phyloP scores from a whole-genome alignment of 495 filamentous ascomycete species.

The Darksidea phi region DNA sequence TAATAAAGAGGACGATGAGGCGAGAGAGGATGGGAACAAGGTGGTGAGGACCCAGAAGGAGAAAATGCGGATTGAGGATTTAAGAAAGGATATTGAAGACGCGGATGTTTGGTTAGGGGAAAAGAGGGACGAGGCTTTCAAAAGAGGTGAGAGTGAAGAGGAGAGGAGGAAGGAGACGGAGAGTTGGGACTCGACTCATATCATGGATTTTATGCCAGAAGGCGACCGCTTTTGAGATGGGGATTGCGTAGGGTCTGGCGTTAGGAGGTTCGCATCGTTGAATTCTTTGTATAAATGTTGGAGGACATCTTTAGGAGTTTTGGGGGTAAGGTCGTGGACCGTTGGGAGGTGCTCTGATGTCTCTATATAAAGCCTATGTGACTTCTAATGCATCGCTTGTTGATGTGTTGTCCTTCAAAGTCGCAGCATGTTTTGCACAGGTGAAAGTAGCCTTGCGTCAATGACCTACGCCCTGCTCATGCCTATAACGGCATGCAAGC shows the following conservation, averaged over 20 bases:
- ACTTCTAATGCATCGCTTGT: too few species aligned
- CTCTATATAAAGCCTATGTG: too few species aligned
- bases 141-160: constrained; percentile 27
- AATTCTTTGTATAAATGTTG: too few species aligned
- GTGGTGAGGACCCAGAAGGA: constrained; percentile 8
- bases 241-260: constrained; percentile 1
- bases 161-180: constrained; percentile 28
- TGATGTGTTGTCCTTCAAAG: too few species aligned
- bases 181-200: constrained; percentile 26
- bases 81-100: constrained; percentile 23
- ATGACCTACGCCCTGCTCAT: too few species aligned
- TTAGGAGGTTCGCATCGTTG: neutral
- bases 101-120: constrained; percentile 25
- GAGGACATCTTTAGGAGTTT: too few species aligned
- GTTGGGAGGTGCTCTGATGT: too few species aligned
- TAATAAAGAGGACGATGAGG: constrained; percentile 20
- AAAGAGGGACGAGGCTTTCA: constrained; percentile 22
- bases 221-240: neutral
- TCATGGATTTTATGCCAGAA: constrained; percentile 33
- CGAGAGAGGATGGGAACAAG: constrained; percentile 12
- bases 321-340: too few species aligned
- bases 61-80: constrained; percentile 24
- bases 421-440: too few species aligned
- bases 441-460: too few species aligned
- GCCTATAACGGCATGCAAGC: too few species aligned